Percentiles rank a stretch among this genome's conserved stretches.
These are phyloP conservation scores for Agroathelia rolfsii DNA, from an alignment of 1,284 basidiomycete genomes.

Conservation along the genomic window DNA sequence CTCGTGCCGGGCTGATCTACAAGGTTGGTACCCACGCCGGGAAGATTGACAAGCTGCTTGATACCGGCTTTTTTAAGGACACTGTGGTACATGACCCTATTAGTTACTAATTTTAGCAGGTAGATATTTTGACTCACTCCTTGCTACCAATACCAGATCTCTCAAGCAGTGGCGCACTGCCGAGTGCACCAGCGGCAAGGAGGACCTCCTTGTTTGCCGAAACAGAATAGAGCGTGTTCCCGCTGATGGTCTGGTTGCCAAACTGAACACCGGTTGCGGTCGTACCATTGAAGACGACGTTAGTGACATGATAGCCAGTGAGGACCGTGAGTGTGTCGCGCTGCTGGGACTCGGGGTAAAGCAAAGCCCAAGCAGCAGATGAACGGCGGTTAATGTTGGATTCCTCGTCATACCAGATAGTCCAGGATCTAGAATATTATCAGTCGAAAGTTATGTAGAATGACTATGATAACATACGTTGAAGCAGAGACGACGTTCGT, in stretches of 20 bases:
- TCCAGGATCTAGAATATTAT: slow-evolving; percentile 11
- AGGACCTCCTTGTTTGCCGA: slow-evolving; percentile 16
- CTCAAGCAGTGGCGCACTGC: slow-evolving; percentile 14
- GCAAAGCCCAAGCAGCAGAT: slow-evolving; percentile 29
- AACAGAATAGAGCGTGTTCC: slow-evolving; percentile 10
- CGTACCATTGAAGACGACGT: slow-evolving; percentile 16
- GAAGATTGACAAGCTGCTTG: slow-evolving; percentile 16
- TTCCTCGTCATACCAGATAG: slow-evolving; percentile 14
- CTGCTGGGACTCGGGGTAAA: slow-evolving; percentile 20
- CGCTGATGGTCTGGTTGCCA: slow-evolving; percentile 10
- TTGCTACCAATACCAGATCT: slow-evolving; percentile 18
- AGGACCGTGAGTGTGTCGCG: slow-evolving; percentile 25
- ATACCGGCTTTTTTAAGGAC: slow-evolving; percentile 13
- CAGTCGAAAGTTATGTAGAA: too few relatives aligned
- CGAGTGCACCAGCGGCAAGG: slow-evolving; percentile 16
- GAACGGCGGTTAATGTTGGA: slow-evolving; percentile 18
- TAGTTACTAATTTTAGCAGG: background rate
- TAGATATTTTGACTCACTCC: slow-evolving; percentile 7
- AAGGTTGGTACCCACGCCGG: slow-evolving; percentile 17
- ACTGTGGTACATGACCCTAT: slow-evolving; percentile 3
- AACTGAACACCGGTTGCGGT: slow-evolving; percentile 16
- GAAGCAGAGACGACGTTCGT: slow-evolving; percentile 12
- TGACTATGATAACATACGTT: slow-evolving; percentile 7
- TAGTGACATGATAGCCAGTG: slow-evolving; percentile 21
- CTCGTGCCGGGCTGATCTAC: slow-evolving; percentile 15